Percentiles rank a stretch among this genome's conserved stretches.
Evolutionary conservation across 768 basidiomycete species (phyloP).

Genomic region (Termitomyces bulborhizus): DNA sequence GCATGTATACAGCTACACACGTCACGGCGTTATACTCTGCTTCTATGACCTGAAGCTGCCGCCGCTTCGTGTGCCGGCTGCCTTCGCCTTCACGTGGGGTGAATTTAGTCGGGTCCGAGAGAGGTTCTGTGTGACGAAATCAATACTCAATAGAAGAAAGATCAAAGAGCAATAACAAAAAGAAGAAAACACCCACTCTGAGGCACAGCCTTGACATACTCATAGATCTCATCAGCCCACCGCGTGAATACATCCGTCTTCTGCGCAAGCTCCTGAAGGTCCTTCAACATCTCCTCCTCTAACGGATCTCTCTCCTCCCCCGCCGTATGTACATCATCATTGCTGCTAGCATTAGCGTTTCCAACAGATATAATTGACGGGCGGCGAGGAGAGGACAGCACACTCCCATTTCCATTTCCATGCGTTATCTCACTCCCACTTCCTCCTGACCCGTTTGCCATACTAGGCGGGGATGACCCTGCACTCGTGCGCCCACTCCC

Average conservation of each 20-base stretch:
- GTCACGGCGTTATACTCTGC: slow-evolving; percentile 82
- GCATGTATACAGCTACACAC: slow-evolving; percentile 84
- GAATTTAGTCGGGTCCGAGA: slow-evolving; percentile 78
- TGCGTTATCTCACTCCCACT: slow-evolving; percentile 20
- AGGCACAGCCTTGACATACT: slow-evolving; percentile 78
- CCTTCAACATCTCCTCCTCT: slow-evolving; percentile 77
- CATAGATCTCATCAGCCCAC: slow-evolving; percentile 94
- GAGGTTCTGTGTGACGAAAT: slow-evolving; percentile 47
- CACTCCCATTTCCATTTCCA: slow-evolving; percentile 12
- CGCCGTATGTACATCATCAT: slow-evolving; percentile 17
- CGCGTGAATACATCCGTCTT: slow-evolving; percentile 92
- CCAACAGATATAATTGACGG: slow-evolving; percentile 30
- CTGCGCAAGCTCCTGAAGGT: slow-evolving; percentile 87
- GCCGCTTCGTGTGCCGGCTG: slow-evolving; percentile 59
- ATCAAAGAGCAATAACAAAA: too few relatives aligned
- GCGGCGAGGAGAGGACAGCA: slow-evolving; percentile 51
- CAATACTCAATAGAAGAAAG: too few relatives aligned
- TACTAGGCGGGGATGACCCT: background rate
- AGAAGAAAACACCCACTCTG: slow-evolving; percentile 51
- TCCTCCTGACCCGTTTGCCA: too few relatives aligned
- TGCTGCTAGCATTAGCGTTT: slow-evolving; percentile 8
- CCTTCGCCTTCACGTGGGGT: slow-evolving; percentile 62
- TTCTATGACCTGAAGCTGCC: slow-evolving; percentile 71
- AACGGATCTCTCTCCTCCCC: slow-evolving; percentile 48
- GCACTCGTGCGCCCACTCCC: background rate